Base-by-base conservation (phyloP, 208 protist genomes). In the Jaenimonas drosophilae region DNA sequence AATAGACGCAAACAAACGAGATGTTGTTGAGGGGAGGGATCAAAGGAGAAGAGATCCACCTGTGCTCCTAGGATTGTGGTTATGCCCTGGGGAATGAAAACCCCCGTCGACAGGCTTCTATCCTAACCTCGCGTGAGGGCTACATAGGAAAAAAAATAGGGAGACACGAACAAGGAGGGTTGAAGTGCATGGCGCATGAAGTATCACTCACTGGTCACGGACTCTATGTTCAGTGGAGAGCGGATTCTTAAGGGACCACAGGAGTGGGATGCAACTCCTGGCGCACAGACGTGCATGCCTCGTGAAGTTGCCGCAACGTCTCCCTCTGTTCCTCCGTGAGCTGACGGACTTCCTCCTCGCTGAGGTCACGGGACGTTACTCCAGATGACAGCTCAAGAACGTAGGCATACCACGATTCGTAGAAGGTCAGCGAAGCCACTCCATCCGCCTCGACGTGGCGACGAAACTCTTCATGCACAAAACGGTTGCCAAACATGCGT, bases 331-430 rank as follows among this genome's bases (percentile, higher is more conserved):
- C 82, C 17, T 73, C 67, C 4, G 75, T 79, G 21, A 94, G 52
- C 28, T 76, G 53, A 3, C 63, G 70, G 29, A 59, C 45, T 58
- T 94, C 86, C 44, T 81, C 59, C 50, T 72, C 66, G 19, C 70
- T 88, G 56, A 94, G 54, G 17, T 85, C 76, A 3, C 76, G 69
- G 12, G 64, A 58, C 11, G 82, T 91, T 26, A 82, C 62, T 11
- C 81, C 86, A 0, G 62, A 73, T 27, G 66, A 62, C 34, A 94
- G 65, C 49, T 91, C 76, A 48, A 80, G 50, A 31, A 87, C 74
- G 56, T 94, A 94, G 12, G 71, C 60, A 49, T 88, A 89, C 86
- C 86, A 94, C 38, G 69, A 81, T 21, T 67, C 49, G 51, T 94
- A 94, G 40, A 94, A 94, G 32, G 71, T 74, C 16, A 52, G 36